A percentile compares a stretch with the other conserved stretches of the same genome.
Evolutionary conservation across 441 rosid genomes (phyloP).

Genomic region (Brassica balearica): DNA sequence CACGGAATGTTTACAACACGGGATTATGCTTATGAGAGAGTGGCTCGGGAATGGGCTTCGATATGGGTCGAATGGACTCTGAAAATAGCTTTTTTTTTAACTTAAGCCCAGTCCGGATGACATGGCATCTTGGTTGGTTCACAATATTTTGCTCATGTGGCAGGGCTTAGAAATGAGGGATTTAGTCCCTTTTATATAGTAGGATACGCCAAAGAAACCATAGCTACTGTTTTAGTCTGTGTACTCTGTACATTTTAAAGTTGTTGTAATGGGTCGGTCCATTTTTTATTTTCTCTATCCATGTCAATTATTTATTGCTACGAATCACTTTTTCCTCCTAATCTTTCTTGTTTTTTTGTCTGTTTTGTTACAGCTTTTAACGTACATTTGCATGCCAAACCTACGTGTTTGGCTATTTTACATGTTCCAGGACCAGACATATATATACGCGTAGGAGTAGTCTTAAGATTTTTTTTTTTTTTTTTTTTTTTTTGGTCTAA

Average conservation of each 20-base stretch:
- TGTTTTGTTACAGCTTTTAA: slow-evolving; percentile 40
- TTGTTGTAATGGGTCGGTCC: slow-evolving; percentile 37
- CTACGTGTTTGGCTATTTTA: slow-evolving; percentile 36
- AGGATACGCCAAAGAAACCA: slow-evolving; percentile 40
- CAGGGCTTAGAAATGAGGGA: no score
- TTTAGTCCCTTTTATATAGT: no score
- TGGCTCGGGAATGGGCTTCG: no score
- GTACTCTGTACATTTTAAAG: slow-evolving; percentile 33
- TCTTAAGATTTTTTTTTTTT: no score
- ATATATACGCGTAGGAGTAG: slow-evolving; percentile 7
- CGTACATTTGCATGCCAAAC: slow-evolving; percentile 42
- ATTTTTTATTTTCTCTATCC: slow-evolving; percentile 3
- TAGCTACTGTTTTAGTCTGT: slow-evolving; percentile 40
- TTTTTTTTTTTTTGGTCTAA: no score
- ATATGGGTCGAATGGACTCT: no score
- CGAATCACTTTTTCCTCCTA: slow-evolving; percentile 24
- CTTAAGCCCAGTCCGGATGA: no score
- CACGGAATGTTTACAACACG: no score
- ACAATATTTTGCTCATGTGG: no score
- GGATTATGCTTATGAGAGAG: no score
- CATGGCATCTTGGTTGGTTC: no score
- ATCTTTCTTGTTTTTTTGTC: slow-evolving; percentile 6
- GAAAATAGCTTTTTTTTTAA: no score
- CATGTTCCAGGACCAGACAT: slow-evolving; percentile 31
- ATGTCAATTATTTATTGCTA: slow-evolving; percentile 13